A percentile compares a stretch with the other conserved stretches of the same genome.
These are phyloP conservation scores for Populus deltoides DNA, from an alignment of 345 rosid genomes.

Conservation along the genomic window DNA sequence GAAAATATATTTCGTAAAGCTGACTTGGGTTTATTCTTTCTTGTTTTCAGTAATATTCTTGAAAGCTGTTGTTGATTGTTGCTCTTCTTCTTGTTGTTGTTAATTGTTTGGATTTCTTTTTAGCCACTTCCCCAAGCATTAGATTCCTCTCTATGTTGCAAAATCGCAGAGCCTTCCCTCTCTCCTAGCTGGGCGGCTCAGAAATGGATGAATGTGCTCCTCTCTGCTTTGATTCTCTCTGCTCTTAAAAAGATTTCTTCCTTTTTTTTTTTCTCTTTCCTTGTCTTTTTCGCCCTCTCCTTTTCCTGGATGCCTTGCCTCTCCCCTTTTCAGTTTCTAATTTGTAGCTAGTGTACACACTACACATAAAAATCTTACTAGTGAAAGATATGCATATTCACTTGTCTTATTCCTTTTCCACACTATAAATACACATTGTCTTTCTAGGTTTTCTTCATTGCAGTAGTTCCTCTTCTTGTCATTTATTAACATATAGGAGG, in stretches of 20 bases:
- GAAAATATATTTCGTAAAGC: conserved; percentile 36
- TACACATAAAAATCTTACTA: conserved; percentile 15
- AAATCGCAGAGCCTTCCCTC: conserved; percentile 21
- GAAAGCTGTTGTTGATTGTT: conserved; percentile 18
- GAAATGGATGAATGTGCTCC: conserved; percentile 38
- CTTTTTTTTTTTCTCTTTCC: conserved; percentile 33
- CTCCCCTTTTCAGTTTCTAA: conserved; percentile 33
- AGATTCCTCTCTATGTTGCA: conserved; percentile 55
- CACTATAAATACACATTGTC: conserved; percentile 51
- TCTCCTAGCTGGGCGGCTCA: conserved; percentile 25
- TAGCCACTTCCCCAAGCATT: conserved; percentile 53
- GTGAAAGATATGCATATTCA: conserved; percentile 34
- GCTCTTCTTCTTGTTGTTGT: conserved; percentile 26
- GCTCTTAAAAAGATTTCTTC: conserved; percentile 46
- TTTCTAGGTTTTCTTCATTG: conserved; percentile 39
- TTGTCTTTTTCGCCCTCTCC: conserved; percentile 25
- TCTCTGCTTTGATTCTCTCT: conserved; percentile 34
- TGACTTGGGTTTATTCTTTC: conserved; percentile 42
- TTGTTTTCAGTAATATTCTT: conserved; percentile 57
- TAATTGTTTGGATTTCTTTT: conserved; percentile 23
- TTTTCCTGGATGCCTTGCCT: conserved; percentile 46
- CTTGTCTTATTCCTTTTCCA: conserved; percentile 51
- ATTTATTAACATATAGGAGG: conserved; percentile 4
- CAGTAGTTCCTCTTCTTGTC: conserved; percentile 18
- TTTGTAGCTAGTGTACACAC: conserved; percentile 49